phyloP scores from a whole-genome alignment of 179 eudicot species.

The Heliamphora pulchella region DNA sequence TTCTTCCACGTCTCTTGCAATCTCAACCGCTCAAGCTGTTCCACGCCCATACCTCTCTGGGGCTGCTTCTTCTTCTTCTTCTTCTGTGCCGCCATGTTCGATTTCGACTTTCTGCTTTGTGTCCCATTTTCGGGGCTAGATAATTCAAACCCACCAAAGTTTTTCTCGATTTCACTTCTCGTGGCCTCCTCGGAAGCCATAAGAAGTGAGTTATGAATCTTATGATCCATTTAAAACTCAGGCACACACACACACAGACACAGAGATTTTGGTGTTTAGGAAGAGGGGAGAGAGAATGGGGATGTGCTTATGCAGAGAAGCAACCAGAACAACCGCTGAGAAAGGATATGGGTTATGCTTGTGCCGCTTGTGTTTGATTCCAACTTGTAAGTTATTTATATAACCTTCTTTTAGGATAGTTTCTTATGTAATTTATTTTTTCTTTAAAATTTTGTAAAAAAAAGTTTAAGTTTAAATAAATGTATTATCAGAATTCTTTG shows the following conservation, averaged over 20 bases:
- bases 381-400: too few relatives aligned
- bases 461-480: too few relatives aligned
- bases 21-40: conserved; percentile 44
- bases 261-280: background rate
- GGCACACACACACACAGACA: conserved; percentile 3
- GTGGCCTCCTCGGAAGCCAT: conserved; percentile 13
- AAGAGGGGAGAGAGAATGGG: too few relatives aligned
- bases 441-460: too few relatives aligned
- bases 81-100: conserved; percentile 20
- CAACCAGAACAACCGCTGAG: background rate
- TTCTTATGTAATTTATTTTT: too few relatives aligned
- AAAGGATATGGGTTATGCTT: background rate
- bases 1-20: conserved; percentile 22
- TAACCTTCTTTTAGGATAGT: too few relatives aligned
- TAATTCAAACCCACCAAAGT: background rate
- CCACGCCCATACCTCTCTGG: conserved; percentile 65
- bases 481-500: too few relatives aligned
- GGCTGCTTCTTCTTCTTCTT: conserved; percentile 31
- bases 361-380: conserved; percentile 9
- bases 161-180: too few relatives aligned
- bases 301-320: conserved; percentile 17
- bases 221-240: too few relatives aligned
- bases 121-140: conserved; percentile 9
- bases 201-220: conserved; percentile 34
- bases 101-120: conserved; percentile 19